Conservation (phyloP, 2,329 filamentous ascomycete genomes). For the Aspergillus niger region DNA sequence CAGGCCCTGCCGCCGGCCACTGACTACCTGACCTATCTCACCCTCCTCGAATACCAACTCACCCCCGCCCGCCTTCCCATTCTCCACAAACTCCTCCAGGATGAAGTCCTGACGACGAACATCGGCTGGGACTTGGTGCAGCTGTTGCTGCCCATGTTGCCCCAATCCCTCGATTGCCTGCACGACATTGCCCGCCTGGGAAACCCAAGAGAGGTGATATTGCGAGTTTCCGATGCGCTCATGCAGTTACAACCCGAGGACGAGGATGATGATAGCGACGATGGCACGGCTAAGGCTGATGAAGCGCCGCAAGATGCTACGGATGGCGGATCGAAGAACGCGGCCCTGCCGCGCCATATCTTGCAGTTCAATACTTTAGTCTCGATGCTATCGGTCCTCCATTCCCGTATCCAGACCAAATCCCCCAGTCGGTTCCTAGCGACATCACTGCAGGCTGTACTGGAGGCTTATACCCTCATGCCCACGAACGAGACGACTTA, state of each 20-base stretch:
- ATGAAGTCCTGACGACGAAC: slow-evolving; percentile 61
- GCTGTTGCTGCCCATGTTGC: slow-evolving; percentile 61
- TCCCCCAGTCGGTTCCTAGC: slow-evolving; percentile 65
- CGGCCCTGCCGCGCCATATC: slow-evolving; percentile 31
- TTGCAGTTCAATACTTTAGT: slow-evolving; percentile 46
- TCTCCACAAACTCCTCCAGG: slow-evolving; percentile 61
- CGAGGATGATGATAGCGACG: slow-evolving; percentile 28
- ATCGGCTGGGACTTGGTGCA: slow-evolving; percentile 69
- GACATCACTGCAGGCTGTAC: slow-evolving; percentile 62
- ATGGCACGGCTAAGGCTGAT: not conserved
- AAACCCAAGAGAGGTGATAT: slow-evolving; percentile 65
- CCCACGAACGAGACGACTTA: slow-evolving; percentile 59
- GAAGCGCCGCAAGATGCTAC: slow-evolving; percentile 10
- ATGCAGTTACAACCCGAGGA: slow-evolving; percentile 56
- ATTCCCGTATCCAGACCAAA: slow-evolving; percentile 64
- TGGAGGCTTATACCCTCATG: slow-evolving; percentile 61
- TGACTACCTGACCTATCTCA: slow-evolving; percentile 68
- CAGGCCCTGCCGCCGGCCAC: slow-evolving; percentile 62
- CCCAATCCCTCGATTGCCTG: slow-evolving; percentile 60
- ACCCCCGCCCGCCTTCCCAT: slow-evolving; percentile 59
- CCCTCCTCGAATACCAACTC: slow-evolving; percentile 65
- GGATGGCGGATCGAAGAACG: slow-evolving; percentile 16
- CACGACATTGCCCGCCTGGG: slow-evolving; percentile 63
- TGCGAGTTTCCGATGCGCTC: slow-evolving; percentile 64
- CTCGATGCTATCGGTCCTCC: slow-evolving; percentile 59